These are phyloP conservation scores for Aspergillus novofumigatus DNA, from an alignment of 2,329 filamentous ascomycete species.

Conservation along the genomic window DNA sequence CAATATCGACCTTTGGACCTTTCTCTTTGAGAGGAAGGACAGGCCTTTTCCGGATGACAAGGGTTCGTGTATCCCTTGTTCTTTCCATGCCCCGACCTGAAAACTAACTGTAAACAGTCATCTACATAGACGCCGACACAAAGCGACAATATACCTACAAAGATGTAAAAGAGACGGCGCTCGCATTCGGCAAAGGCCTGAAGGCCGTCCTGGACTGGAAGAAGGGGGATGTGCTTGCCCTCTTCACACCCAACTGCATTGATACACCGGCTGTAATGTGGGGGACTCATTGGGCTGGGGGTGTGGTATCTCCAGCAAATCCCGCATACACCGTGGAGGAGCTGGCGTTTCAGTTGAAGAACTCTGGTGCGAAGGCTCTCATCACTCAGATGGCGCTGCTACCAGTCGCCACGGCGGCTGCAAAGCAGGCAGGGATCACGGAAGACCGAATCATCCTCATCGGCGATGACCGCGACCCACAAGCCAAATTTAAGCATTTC, in stretches of 20 bases:
- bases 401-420: conserved; percentile 62
- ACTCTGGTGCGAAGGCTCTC: conserved; percentile 69
- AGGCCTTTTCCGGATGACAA: conserved; percentile 67
- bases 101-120: conserved; percentile 50
- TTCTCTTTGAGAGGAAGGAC: conserved; percentile 68
- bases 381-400: conserved; percentile 69
- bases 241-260: conserved; percentile 83
- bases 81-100: neutral
- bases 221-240: conserved; percentile 75
- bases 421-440: conserved; percentile 64
- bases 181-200: conserved; percentile 77
- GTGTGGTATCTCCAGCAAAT: conserved; percentile 78
- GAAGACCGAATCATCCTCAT: conserved; percentile 71
- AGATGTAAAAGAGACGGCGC: conserved; percentile 60
- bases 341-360: conserved; percentile 76
- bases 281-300: conserved; percentile 79
- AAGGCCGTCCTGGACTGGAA: conserved; percentile 71
- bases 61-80: conserved; percentile 45
- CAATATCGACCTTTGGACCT: conserved; percentile 70
- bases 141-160: conserved; percentile 65
- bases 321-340: conserved; percentile 81
- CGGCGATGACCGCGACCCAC: conserved; percentile 58
- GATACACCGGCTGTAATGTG: conserved; percentile 75
- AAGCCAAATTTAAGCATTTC: conserved; percentile 65
- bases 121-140: conserved; percentile 73